Base-by-base conservation (phyloP, 441 rosid genomes). In the Gossypium trilobum region DNA sequence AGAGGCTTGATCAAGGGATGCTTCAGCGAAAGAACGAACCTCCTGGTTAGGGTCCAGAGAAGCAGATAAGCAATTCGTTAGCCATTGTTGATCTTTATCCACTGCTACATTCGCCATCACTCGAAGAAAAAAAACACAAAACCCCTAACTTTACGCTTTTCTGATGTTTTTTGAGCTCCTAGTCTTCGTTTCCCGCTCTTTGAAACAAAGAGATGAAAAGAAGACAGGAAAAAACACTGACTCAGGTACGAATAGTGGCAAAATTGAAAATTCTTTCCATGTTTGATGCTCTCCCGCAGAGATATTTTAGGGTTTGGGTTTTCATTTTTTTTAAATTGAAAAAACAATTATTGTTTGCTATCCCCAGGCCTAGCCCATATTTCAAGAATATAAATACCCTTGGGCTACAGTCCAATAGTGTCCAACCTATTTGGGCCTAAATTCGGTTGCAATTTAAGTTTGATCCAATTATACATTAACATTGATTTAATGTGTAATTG, bases 21-120 rank as follows among this genome's bases (percentile, higher is more conserved):
- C 83, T 82, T 95, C 97, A 0, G 97, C 91, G 78, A 88, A 92
- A 33, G 97, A 89, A 67, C 97, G 96, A 79, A 89, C 87, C 67
- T 85, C 89, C 68, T 85, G 90, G 82, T 80, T 87, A 71, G 92
- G 96, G 79, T 95, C 97, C 22, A 95, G 94, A 51, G 93, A 91
- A 52, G 97, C 95, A 71, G 89, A 82, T 77, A 95, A 84, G 85
- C 97, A 92, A 72, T 85, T 88, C 50, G 89, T 85, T 4, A 95
- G 87, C 99, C 99, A 95, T 67, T 92, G 91, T 80, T 91, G 97
- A 79, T 95, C 97, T 80, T 84, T 86, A 84, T 91, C 97, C 54
- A 86, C 81, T 50, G 72, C 77, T 62, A 78, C 46, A 51, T 77
- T 77, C 57, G 78, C 83, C 83, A 84, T 78, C 65, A 44, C 42